These are phyloP conservation scores for Suhomyces sp. DNA, from an alignment of 805 yeast species.

Conservation along the genomic window DNA sequence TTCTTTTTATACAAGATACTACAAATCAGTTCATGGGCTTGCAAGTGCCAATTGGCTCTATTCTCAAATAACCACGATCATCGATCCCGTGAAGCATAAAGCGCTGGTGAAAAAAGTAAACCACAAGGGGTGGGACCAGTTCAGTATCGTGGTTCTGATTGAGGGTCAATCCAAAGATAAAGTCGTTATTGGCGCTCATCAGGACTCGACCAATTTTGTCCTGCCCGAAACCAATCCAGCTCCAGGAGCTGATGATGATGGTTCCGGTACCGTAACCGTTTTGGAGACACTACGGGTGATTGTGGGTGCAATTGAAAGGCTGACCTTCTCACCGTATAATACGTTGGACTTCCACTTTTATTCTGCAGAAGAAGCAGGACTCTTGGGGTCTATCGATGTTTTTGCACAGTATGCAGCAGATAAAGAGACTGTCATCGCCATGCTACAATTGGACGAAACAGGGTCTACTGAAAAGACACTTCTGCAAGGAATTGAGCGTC, in stretches of 20 bases:
- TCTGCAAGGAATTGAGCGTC: constrained; percentile 53
- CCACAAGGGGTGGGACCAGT: constrained; percentile 76
- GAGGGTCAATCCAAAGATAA: constrained; percentile 49
- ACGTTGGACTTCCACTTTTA: constrained; percentile 91
- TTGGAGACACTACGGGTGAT: constrained; percentile 68
- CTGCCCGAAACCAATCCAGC: constrained; percentile 68
- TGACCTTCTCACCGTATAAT: constrained; percentile 38
- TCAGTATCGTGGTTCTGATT: constrained; percentile 66
- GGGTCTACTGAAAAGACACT: constrained; percentile 62
- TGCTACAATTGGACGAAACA: constrained; percentile 95
- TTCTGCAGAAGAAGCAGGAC: constrained; percentile 93
- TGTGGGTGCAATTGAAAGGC: constrained; percentile 15
- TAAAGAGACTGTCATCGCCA: constrained; percentile 60
- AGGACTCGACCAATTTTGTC: constrained; percentile 75
- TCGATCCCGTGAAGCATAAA: constrained; percentile 19
- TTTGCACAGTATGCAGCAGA: constrained; percentile 52
- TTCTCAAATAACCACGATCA: constrained; percentile 45
- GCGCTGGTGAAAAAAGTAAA: constrained; percentile 47
- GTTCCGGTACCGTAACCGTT: constrained; percentile 78
- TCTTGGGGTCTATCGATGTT: constrained; percentile 81
- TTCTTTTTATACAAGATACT: constrained; percentile 72
- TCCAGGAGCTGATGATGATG: constrained; percentile 96
- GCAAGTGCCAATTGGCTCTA: constrained; percentile 71
- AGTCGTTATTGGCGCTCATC: constrained; percentile 87
- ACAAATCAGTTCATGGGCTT: constrained; percentile 66